Conservation (phyloP, 108 stramenopile species). For the Cyclotella sp. region DNA sequence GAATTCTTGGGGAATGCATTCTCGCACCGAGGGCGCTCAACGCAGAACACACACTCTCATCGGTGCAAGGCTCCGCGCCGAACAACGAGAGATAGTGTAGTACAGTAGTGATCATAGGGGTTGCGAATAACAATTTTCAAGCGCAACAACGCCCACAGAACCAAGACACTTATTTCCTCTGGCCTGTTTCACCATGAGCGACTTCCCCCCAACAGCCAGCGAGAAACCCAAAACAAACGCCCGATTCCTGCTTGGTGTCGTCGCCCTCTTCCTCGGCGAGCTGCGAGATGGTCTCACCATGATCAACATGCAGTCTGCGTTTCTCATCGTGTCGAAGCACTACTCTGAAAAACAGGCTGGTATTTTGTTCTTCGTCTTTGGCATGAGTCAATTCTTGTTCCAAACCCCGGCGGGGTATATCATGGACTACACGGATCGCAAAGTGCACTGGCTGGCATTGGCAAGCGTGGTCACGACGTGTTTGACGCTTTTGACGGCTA, state of each 20-base stretch:
- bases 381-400: constrained; percentile 89
- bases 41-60: too few relatives aligned
- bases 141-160: too few relatives aligned
- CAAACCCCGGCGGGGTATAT: constrained; percentile 90
- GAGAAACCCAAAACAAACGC: constrained; percentile 37
- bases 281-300: constrained; percentile 90
- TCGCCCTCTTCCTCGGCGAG: constrained; percentile 89
- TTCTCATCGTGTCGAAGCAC: constrained; percentile 80
- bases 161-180: too few relatives aligned
- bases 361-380: constrained; percentile 90
- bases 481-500: constrained; percentile 76
- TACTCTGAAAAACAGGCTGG: constrained; percentile 89
- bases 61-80: too few relatives aligned
- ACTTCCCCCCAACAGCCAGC: background rate
- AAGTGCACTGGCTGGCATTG: constrained; percentile 67
- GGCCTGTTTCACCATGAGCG: background rate
- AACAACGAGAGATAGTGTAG: too few relatives aligned
- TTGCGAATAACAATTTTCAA: too few relatives aligned
- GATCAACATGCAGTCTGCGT: constrained; percentile 94
- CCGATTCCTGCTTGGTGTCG: constrained; percentile 53
- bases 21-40: too few relatives aligned
- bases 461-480: constrained; percentile 72
- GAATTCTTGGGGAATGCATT: too few relatives aligned
- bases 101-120: too few relatives aligned
- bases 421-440: constrained; percentile 84